Evolutionary conservation across 768 basidiomycete genomes (phyloP), one percentile per base, ranked within the genome.

Genomic region (Leccinellum albellum): DNA sequence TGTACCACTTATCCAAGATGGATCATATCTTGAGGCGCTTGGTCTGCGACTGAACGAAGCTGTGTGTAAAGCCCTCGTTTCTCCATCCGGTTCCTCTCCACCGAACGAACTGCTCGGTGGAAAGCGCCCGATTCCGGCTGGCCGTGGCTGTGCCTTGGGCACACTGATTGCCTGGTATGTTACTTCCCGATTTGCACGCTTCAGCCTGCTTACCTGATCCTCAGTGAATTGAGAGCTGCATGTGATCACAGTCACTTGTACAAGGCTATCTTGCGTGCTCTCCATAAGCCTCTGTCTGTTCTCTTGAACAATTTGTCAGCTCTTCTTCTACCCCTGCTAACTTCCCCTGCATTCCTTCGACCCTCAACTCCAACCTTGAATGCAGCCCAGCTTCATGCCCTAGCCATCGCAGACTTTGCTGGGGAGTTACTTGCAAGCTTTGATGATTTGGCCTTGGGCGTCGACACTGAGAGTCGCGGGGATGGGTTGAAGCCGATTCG

Each of bases 11-110:
- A 73, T 86, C 29, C 89, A 89, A 62, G 89, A 91, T 70, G 88
- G 87, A 55, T 88, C 88, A 13, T 92, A 91, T 72, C 77, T 91
- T 53, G 87, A 91, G 67, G 82, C 84, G 56, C 81, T 92, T 46
- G 79, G 85, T 62, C 76, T 91, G 54, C 90, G 87, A 67, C 76
- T 93, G 46, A 90, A 86, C 65, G 91, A 93, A 70, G 89, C 87
- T 0, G 88, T 90, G 14, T 87, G 88, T 54, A 89, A 82, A 72
- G 86, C 89, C 3, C 76, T 92, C 50, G 77, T 81, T 21, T 86
- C 86, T 61, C 87, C 89, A 14, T 65, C 77, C 2, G 83, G 85
- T 26, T 76, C 85, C 21, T 78, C 79, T 17, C 62, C 71, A 48
- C 70, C 77, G 12, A 72, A 70, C 54, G 89, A 90, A 58, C 70